A percentile compares a stretch with the other conserved stretches of the same genome.
These are phyloP conservation scores for Lentinula lateritia DNA, from an alignment of 768 basidiomycete species.

Conservation along the genomic window DNA sequence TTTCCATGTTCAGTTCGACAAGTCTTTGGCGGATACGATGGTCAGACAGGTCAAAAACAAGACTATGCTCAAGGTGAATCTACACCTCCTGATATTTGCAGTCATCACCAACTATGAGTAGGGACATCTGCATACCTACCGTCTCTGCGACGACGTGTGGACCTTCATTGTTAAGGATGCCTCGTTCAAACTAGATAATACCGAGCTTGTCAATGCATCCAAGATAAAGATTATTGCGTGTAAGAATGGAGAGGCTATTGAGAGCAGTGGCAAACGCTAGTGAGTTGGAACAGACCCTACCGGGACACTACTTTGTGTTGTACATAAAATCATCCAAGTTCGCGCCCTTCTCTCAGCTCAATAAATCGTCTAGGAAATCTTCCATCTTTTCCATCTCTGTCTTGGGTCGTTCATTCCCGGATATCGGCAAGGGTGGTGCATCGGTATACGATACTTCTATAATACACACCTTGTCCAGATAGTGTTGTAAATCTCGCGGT, in stretches of 20 bases:
- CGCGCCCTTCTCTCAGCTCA: background rate
- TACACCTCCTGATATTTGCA: background rate
- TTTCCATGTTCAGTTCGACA: conserved; percentile 72
- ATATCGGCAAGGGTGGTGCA: conserved; percentile 17
- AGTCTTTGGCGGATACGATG: conserved; percentile 88
- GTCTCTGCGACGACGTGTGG: conserved; percentile 96
- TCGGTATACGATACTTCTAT: conserved; percentile 10
- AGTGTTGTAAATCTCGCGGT: background rate
- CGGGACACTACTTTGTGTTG: no score
- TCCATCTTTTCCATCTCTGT: conserved; percentile 13
- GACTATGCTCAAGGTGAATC: conserved; percentile 79
- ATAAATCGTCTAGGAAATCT: conserved; percentile 12
- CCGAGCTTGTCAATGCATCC: conserved; percentile 64
- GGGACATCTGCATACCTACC: conserved; percentile 91
- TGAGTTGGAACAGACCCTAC: no score
- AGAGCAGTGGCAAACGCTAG: conserved; percentile 1
- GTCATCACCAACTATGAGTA: conserved; percentile 22
- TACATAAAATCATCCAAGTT: no score
- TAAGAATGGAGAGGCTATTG: conserved; percentile 60
- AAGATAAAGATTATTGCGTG: conserved; percentile 98
- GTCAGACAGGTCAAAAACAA: conserved; percentile 93
- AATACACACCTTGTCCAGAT: background rate
- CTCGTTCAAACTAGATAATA: conserved; percentile 92
- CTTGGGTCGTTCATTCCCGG: conserved; percentile 1
- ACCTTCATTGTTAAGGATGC: conserved; percentile 96